Evolutionary conservation across 345 rosid genomes (phyloP), one percentile per base, ranked within the genome.

Genomic region (Eutrema japonicum): DNA sequence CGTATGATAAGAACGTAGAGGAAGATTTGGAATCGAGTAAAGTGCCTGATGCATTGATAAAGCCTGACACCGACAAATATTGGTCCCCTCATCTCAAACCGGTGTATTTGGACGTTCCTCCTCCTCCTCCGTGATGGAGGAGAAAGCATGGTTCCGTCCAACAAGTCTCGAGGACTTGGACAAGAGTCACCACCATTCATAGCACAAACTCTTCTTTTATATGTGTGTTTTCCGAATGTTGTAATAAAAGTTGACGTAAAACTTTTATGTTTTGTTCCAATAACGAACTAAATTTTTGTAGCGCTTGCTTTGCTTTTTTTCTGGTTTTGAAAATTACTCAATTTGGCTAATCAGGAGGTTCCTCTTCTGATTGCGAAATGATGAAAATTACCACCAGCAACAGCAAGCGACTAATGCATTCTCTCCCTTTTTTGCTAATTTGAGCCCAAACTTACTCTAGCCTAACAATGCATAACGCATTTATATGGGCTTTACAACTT

Each of bases 71-170:
- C n/a, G n/a, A n/a, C n/a, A n/a, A n/a, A n/a, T n/a, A n/a, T n/a
- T n/a, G n/a, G n/a, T n/a, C n/a, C n/a, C n/a, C n/a, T n/a, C n/a
- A n/a, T n/a, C n/a, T n/a, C n/a, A n/a, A n/a, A n/a, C n/a, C n/a
- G n/a, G n/a, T n/a, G n/a, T n/a, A n/a, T n/a, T n/a, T n/a, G n/a
- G n/a, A n/a, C n/a, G n/a, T n/a, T n/a, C n/a, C n/a, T n/a, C n/a
- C n/a, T n/a, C n/a, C n/a, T n/a, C n/a, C n/a, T n/a, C n/a, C n/a
- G n/a, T 22, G 35, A 32, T 86, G 79, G 93, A 92, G 75, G 89
- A 92, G 80, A 83, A 82, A 74, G 96, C 96, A 3, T 89, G 94
- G 94, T 92, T 89, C 74, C 96, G 97, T 54, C 94, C 94, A 49
- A 89, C 97, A 6, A 85, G 89, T 62, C 88, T 92, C 3, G 94